Evolutionary conservation across 2,329 filamentous ascomycete species (phyloP).

Genomic region (Xylaria sp.): DNA sequence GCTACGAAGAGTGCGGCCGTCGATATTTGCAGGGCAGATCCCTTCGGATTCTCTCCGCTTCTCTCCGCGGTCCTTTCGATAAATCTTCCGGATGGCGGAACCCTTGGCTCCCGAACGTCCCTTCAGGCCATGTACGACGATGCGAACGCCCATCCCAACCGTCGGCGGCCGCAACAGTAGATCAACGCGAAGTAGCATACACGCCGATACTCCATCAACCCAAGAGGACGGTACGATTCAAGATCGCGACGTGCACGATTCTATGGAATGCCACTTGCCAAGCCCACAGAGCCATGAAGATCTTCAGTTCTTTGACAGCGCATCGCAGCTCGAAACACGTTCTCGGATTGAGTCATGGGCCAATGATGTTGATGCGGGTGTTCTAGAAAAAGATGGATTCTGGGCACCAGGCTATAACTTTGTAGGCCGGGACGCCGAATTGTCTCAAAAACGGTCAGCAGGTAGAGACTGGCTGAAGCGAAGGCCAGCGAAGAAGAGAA

Average conservation of each 20-base stretch:
- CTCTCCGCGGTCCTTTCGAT: slow-evolving; percentile 67
- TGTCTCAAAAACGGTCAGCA: slow-evolving; percentile 33
- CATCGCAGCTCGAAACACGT: slow-evolving; percentile 29
- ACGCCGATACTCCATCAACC: slow-evolving; percentile 10
- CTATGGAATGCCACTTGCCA: slow-evolving; percentile 49
- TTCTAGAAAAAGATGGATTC: slow-evolving; percentile 36
- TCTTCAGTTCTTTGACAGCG: slow-evolving; percentile 22
- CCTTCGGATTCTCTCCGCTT: slow-evolving; percentile 64
- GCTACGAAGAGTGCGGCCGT: slow-evolving; percentile 65
- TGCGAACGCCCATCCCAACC: slow-evolving; percentile 1
- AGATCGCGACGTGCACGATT: slow-evolving; percentile 18
- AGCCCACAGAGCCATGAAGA: slow-evolving; percentile 42
- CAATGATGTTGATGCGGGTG: slow-evolving; percentile 24
- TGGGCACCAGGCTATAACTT: slow-evolving; percentile 36
- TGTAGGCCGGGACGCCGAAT: slow-evolving; percentile 6
- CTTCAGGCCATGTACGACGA: slow-evolving; percentile 8
- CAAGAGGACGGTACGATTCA: slow-evolving; percentile 17
- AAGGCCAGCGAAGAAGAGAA: slow-evolving; percentile 35
- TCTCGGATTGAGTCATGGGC: slow-evolving; percentile 39
- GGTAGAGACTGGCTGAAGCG: slow-evolving; percentile 40
- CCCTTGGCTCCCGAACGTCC: slow-evolving; percentile 52
- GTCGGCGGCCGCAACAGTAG: slow-evolving; percentile 12
- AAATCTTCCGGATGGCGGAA: slow-evolving; percentile 56
- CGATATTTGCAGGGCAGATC: slow-evolving; percentile 62
- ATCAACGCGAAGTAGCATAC: slow-evolving; percentile 16